Evolutionary conservation across 345 rosid species (phyloP), one percentile per base, ranked within the genome.

Genomic region (Stellera chamaejasme): DNA sequence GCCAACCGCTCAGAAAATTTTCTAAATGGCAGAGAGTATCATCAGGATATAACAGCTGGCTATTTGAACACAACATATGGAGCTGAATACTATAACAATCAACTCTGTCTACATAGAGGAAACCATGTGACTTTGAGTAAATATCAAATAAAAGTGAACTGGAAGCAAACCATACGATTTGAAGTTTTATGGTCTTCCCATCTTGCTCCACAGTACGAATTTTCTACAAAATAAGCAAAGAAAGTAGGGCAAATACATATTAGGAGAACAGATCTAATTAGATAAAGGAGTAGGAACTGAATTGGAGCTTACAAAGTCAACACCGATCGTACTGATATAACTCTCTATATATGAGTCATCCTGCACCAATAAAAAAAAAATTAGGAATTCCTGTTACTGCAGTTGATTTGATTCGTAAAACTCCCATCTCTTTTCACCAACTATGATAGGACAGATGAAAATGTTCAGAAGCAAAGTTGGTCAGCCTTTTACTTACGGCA

Each of bases 161-260:
- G 62, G 36, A 49, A 45, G 48, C 46, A 44, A 58, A 55, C 43
- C 81, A 43, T 73, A 84, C 92, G 64, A 88, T 84, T 73, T 84
- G 96, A 69, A 84, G 96, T 69, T 84, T 82, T 52, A 82, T 80
- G 23, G 93, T 84, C 82, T 84, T 88, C 53, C 88, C 90, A 62
- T 88, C 93, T 72, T 88, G 96, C 72, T 88, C 96, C 69, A 84
- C 96, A 3, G 96, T 88, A 57, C 96, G 85, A 13, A 88, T 88
- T 88, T 88, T 82, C 92, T 80, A 73, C 39, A 41, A 52, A 10
- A 46, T 68, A 60, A 44, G 26, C 54, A 43, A 27, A 63, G 28
- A 11, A 55, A 15, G 47, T 6, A 54, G 27, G 56, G 3, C 46
- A 27, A 8, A 32, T 32, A 32, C 3, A 32, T 60, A 63, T 70